A percentile compares a stretch with the other conserved stretches of the same genome.
Evolutionary conservation across 371 early-diverging fungal species (phyloP).

Genomic region (Apophysomyces variabilis): DNA sequence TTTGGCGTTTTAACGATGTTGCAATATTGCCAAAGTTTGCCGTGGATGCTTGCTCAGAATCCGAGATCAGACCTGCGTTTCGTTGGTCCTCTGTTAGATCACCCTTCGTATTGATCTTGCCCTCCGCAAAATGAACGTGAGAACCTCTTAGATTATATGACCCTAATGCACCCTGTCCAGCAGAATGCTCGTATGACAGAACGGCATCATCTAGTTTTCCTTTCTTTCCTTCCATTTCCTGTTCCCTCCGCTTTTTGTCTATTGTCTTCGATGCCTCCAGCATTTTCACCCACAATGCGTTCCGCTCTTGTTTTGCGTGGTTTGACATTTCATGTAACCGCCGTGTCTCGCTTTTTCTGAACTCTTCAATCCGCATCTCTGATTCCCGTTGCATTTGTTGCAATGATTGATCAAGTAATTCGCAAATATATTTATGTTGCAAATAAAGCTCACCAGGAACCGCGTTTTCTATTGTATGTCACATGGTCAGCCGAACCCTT

Average conservation of each 20-base stretch:
- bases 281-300: conserved; percentile 38
- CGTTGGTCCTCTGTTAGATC: not conserved
- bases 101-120: not conserved
- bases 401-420: conserved; percentile 27
- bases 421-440: conserved; percentile 30
- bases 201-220: not conserved
- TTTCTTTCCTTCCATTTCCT: not conserved
- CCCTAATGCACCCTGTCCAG: conserved; percentile 1
- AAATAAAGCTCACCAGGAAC: conserved; percentile 23
- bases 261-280: conserved; percentile 29
- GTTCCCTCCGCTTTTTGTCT: conserved; percentile 13
- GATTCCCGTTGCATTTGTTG: conserved; percentile 24
- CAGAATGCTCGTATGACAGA: conserved; percentile 1
- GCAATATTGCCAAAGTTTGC: conserved; percentile 8
- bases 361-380: conserved; percentile 33
- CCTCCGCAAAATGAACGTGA: conserved; percentile 8
- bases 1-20: conserved; percentile 21
- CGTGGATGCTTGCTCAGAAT: not conserved
- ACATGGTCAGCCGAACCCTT: not conserved
- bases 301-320: conserved; percentile 31
- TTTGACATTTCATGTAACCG: conserved; percentile 22
- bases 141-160: not conserved
- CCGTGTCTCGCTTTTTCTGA: conserved; percentile 26
- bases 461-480: not conserved
- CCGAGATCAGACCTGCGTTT: not conserved